A percentile compares a stretch with the other conserved stretches of the same genome.
Conservation (phyloP, 2,329 filamentous ascomycete species). For the Microsporum canis region DNA sequence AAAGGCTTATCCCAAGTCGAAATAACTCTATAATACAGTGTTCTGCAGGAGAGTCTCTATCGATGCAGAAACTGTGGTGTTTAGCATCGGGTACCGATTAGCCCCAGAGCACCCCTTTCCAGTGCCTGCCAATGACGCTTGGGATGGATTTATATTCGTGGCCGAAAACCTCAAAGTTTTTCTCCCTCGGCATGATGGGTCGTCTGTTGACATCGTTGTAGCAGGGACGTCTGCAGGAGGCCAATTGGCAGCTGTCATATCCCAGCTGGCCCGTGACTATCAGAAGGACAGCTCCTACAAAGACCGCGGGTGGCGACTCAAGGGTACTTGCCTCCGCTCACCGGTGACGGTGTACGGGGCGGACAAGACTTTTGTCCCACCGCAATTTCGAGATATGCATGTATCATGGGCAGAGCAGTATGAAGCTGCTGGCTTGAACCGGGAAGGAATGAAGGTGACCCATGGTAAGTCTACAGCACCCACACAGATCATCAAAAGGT, state of each 20-base stretch:
- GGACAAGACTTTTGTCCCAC: slow-evolving; percentile 5
- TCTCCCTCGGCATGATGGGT: neutral
- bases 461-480: neutral
- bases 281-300: neutral
- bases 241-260: slow-evolving; percentile 6
- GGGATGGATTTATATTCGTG: slow-evolving; percentile 5
- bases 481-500: neutral
- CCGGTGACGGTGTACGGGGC: slow-evolving; percentile 7
- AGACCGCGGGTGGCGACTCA: neutral
- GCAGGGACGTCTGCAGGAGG: slow-evolving; percentile 6
- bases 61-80: slow-evolving; percentile 9
- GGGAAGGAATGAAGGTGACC: neutral
- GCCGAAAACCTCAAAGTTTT: neutral
- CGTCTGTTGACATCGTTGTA: neutral
- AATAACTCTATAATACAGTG: neutral
- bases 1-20: neutral
- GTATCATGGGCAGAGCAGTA: slow-evolving; percentile 5
- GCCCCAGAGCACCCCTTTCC: slow-evolving; percentile 14
- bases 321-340: neutral
- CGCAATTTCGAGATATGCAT: slow-evolving; percentile 1
- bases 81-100: slow-evolving; percentile 15
- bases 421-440: neutral
- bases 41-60: slow-evolving; percentile 2
- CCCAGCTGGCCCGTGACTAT: slow-evolving; percentile 1
- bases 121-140: slow-evolving; percentile 5